A percentile compares a stretch with the other conserved stretches of the same genome.
These are phyloP conservation scores for Pseudocercospora vitis DNA, from an alignment of 2,329 filamentous ascomycete species.

Conservation along the genomic window DNA sequence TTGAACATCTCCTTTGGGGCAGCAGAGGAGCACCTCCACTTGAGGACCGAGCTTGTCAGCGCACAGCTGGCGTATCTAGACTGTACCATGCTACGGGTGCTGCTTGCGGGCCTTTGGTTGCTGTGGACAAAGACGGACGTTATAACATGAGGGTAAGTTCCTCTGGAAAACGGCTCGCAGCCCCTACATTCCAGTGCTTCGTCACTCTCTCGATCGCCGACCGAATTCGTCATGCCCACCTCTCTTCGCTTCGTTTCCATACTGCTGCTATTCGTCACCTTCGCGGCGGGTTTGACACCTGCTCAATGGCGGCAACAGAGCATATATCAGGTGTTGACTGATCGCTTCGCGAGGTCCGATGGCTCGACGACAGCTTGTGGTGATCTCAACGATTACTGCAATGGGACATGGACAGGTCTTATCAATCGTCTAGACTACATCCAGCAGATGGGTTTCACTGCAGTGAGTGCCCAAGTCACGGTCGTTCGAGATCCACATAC, in stretches of 20 bases:
- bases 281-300: slow-evolving; percentile 14
- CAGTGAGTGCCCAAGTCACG: slow-evolving; percentile 22
- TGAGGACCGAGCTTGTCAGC: background rate
- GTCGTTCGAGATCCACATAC: too few species aligned
- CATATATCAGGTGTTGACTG: slow-evolving; percentile 61
- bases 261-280: slow-evolving; percentile 7
- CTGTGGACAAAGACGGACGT: slow-evolving; percentile 6
- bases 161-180: slow-evolving; percentile 4
- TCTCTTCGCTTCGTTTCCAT: slow-evolving; percentile 13
- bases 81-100: slow-evolving; percentile 2
- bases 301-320: slow-evolving; percentile 47
- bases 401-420: slow-evolving; percentile 50
- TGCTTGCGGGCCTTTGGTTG: background rate
- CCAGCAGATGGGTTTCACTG: slow-evolving; percentile 51
- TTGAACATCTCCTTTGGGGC: background rate
- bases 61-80: background rate
- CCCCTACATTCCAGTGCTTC: slow-evolving; percentile 20
- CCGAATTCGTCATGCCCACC: slow-evolving; percentile 13
- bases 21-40: background rate
- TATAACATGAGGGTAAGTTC: slow-evolving; percentile 7
- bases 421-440: slow-evolving; percentile 51
- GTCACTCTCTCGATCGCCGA: slow-evolving; percentile 5
- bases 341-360: slow-evolving; percentile 54
- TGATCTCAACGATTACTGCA: slow-evolving; percentile 46
- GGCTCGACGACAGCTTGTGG: slow-evolving; percentile 49